A percentile compares a stretch with the other conserved stretches of the same genome.
These are phyloP conservation scores for Hanseniaspora taiwanica DNA, from an alignment of 805 yeast species.

Conservation along the genomic window DNA sequence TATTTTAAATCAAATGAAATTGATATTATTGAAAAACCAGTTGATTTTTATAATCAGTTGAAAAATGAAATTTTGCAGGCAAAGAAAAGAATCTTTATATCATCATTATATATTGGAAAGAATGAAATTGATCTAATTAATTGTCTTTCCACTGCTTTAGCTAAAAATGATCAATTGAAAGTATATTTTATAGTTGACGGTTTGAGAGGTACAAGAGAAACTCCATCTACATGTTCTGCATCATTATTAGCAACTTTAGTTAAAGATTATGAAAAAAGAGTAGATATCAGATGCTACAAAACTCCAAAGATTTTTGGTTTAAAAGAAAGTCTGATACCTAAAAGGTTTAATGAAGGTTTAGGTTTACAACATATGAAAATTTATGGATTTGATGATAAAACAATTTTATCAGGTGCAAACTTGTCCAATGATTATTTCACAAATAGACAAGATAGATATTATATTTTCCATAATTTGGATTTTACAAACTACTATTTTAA, in stretches of 20 bases:
- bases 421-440: slow-evolving; percentile 85
- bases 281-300: slow-evolving; percentile 72
- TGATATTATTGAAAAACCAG: slow-evolving; percentile 51
- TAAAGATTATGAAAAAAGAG: slow-evolving; percentile 51
- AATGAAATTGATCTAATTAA: slow-evolving; percentile 62
- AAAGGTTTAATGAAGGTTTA: slow-evolving; percentile 74
- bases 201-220: slow-evolving; percentile 84
- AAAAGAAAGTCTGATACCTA: slow-evolving; percentile 54
- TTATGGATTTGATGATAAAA: slow-evolving; percentile 87
- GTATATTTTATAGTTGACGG: slow-evolving; percentile 76
- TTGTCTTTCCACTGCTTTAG: slow-evolving; percentile 47
- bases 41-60: slow-evolving; percentile 53
- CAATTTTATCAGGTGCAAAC: slow-evolving; percentile 84
- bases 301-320: slow-evolving; percentile 76
- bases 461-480: slow-evolving; percentile 40
- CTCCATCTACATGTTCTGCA: slow-evolving; percentile 70
- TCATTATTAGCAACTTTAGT: slow-evolving; percentile 55
- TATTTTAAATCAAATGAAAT: slow-evolving; percentile 42
- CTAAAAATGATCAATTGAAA: slow-evolving; percentile 42
- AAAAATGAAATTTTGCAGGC: slow-evolving; percentile 53
- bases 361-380: slow-evolving; percentile 97
- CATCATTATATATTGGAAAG: slow-evolving; percentile 80
- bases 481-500: slow-evolving; percentile 62
- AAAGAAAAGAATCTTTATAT: slow-evolving; percentile 55
- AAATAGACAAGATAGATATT: slow-evolving; percentile 88